Evolutionary conservation across 768 basidiomycete species (phyloP).

Genomic region (Auricularia cornea): DNA sequence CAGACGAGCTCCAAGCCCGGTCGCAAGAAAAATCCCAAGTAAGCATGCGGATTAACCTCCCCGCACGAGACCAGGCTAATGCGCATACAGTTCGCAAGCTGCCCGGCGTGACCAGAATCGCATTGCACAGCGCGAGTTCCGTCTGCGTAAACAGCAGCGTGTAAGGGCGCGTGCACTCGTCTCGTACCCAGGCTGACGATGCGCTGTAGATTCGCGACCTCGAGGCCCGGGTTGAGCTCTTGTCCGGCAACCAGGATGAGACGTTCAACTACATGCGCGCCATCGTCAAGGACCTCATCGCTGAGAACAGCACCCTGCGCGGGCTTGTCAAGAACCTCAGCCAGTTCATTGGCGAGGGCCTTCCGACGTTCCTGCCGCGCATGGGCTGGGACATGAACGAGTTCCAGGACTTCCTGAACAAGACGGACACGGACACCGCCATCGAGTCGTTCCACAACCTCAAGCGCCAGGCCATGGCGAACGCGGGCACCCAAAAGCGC

Average conservation of each 20-base stretch:
- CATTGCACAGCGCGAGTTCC: constrained; percentile 90
- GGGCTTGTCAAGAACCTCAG: constrained; percentile 67
- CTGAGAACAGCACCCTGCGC: constrained; percentile 80
- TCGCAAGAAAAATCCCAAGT: constrained; percentile 89
- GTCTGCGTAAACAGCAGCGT: constrained; percentile 84
- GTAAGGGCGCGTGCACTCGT: constrained; percentile 23
- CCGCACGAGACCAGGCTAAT: constrained; percentile 13
- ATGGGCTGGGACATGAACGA: constrained; percentile 71
- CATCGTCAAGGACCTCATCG: constrained; percentile 80
- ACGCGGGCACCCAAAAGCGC: constrained; percentile 4
- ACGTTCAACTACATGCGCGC: constrained; percentile 74
- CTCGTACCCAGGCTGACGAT: neutral
- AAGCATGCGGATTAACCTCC: constrained; percentile 16
- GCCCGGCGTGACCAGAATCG: constrained; percentile 84
- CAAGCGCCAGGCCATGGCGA: constrained; percentile 27
- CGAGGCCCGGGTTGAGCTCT: constrained; percentile 89
- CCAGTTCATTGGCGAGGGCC: constrained; percentile 80
- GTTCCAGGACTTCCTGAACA: constrained; percentile 75
- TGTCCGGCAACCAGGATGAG: constrained; percentile 89
- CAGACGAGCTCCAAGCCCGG: constrained; percentile 47
- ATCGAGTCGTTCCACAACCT: constrained; percentile 81
- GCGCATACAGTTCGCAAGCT: constrained; percentile 64
- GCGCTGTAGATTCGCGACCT: constrained; percentile 76
- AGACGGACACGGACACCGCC: constrained; percentile 86
- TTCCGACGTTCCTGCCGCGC: constrained; percentile 66